Conservation (phyloP, 2,329 filamentous ascomycete genomes). For the Phoma sp. region DNA sequence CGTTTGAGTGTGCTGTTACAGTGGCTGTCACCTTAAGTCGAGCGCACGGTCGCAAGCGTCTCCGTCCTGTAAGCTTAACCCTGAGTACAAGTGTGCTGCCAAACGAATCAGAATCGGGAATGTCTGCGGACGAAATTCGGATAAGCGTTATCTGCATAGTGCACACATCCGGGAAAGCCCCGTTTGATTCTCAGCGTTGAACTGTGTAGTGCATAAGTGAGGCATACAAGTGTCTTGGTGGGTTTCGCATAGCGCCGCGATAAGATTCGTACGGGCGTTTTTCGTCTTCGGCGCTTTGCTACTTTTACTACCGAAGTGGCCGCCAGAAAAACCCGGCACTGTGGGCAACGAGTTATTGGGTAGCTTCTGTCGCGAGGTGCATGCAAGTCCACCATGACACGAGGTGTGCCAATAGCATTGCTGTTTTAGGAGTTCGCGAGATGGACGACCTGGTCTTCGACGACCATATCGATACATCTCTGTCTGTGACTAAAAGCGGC, state of each 20-base stretch:
- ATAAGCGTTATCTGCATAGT: neutral
- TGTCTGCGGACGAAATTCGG: constrained; percentile 4
- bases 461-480: neutral
- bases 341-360: neutral
- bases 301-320: neutral
- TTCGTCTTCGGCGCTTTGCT: neutral
- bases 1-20: neutral
- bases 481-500: neutral
- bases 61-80: constrained; percentile 4
- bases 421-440: neutral
- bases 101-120: neutral
- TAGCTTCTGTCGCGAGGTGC: neutral
- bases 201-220: constrained; percentile 5
- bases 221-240: neutral
- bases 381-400: neutral
- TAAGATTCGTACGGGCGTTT: neutral
- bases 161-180: neutral
- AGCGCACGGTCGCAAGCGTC: neutral
- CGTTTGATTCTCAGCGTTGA: neutral
- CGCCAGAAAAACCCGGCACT: neutral
- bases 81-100: neutral
- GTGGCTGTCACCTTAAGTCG: neutral
- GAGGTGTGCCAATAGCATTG: neutral
- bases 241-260: constrained; percentile 7
- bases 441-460: no score